Conservation (phyloP, 169 alveolate species). For the Cyclospora cayetanensis region DNA sequence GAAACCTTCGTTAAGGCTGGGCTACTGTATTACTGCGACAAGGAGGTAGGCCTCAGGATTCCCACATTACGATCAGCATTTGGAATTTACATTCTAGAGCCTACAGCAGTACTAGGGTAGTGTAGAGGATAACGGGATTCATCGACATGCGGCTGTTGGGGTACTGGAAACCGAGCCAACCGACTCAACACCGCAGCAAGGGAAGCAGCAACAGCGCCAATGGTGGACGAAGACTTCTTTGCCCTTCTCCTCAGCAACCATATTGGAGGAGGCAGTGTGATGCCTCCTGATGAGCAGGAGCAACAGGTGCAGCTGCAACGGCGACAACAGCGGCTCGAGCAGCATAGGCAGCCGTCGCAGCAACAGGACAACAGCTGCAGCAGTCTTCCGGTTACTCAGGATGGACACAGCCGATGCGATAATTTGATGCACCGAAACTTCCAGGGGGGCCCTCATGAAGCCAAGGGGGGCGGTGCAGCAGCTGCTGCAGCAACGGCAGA, state of each 20-base stretch:
- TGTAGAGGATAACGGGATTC: no score
- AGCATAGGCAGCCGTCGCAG: slow-evolving; percentile 3
- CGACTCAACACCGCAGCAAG: neutral
- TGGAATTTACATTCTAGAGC: no score
- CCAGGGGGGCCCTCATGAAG: neutral
- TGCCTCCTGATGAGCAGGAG: slow-evolving; percentile 44
- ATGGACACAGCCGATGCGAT: no score
- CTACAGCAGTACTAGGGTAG: no score
- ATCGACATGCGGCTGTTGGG: no score
- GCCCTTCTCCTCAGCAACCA: slow-evolving; percentile 61
- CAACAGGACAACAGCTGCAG: no score
- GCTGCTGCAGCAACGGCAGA: neutral
- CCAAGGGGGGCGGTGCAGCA: neutral
- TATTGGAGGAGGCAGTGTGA: slow-evolving; percentile 43
- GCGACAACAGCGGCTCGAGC: neutral
- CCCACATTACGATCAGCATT: no score
- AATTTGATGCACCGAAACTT: neutral
- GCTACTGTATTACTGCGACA: no score
- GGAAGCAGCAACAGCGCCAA: neutral
- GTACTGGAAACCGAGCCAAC: neutral
- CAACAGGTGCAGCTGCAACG: neutral
- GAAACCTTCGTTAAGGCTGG: no score
- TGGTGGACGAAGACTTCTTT: slow-evolving; percentile 53
- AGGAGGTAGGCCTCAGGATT: no score
- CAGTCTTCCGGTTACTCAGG: no score